Evolutionary conservation across 2,329 filamentous ascomycete genomes (phyloP).

Genomic region (Hypoxylon sp.): DNA sequence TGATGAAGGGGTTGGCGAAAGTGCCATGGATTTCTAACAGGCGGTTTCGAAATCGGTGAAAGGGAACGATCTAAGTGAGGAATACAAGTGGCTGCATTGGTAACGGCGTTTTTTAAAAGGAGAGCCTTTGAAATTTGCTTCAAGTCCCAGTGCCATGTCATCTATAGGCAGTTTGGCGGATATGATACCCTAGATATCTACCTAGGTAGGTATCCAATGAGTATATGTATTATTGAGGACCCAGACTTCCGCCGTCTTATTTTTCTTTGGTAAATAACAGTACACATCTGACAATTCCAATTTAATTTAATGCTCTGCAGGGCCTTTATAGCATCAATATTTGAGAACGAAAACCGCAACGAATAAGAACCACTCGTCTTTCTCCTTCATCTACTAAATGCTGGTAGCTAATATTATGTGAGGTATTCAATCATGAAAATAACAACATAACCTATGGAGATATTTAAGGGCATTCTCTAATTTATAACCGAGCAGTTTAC

Average conservation of each 20-base stretch:
- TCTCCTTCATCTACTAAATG: no score
- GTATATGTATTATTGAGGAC: background rate
- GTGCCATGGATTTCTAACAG: constrained; percentile 47
- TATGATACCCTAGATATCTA: background rate
- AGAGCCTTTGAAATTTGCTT: background rate
- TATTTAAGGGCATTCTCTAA: no score
- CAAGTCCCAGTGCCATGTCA: background rate
- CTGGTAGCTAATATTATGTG: no score
- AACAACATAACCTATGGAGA: no score
- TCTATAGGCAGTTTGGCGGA: background rate
- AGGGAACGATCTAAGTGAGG: background rate
- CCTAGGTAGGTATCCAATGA: background rate
- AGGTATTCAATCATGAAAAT: no score
- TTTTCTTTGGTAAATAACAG: background rate
- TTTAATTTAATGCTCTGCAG: no score
- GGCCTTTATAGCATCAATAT: no score
- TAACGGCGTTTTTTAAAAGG: constrained; percentile 32
- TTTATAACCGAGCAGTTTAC: no score
- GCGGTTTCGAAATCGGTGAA: background rate
- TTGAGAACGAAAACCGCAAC: no score
- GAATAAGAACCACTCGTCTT: no score
- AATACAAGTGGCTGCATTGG: constrained; percentile 22
- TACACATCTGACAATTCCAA: no score
- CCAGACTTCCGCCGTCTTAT: background rate
- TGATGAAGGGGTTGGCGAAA: constrained; percentile 64